Base-by-base conservation (phyloP, 73 alveolate species). In the Blepharisma japonicum region DNA sequence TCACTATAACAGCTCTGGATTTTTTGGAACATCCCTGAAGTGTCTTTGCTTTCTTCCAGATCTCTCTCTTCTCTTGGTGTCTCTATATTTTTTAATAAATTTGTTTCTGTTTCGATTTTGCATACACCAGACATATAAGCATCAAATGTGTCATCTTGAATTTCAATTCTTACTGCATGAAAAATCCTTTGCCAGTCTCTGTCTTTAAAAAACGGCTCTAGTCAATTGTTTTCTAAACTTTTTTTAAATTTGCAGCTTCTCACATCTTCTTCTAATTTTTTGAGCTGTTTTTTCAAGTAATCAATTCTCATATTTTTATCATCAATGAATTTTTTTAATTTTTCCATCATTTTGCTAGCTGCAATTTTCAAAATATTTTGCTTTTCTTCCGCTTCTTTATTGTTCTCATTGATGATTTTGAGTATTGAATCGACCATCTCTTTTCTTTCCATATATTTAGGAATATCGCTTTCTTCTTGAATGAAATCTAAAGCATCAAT, bases 241-340 rank as follows among this genome's bases (percentile, higher is more conserved):
- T 61, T 61, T 25, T 25, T 14, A 25, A 18, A 61, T 25, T 61
- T 61, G 23, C 74, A 61, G 18, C 5, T 5, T 14, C 38, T n/a
- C 14, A 61, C 23, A 18, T 61, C 74, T 61, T 61, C 74, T 9
- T 61, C 74, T 2, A 61, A 61, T 25, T 61, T n/a, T 25, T 61
- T 61, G 14, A 61, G 47, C 39, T n/a, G 47, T 61, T 61, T 61
- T 25, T 61, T 61, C 2, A 61, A n/a, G 18, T 61, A 39, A 61
- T n/a, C 14, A 61, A 61, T 25, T 25, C 23, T 61, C n/a, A 61
- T 25, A 11, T 8, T 8, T 5, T 61, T 61, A 14, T 61, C 74
- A 18, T 61, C 74, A 61, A 18, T 2, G 47, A n/a, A 61, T 25
- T 61, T 61, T 61, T 61, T 61, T 25, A 61, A 8, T 25, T 25